Conservation (phyloP, 768 basidiomycete genomes). For the Candolleomyces eurysporus region DNA sequence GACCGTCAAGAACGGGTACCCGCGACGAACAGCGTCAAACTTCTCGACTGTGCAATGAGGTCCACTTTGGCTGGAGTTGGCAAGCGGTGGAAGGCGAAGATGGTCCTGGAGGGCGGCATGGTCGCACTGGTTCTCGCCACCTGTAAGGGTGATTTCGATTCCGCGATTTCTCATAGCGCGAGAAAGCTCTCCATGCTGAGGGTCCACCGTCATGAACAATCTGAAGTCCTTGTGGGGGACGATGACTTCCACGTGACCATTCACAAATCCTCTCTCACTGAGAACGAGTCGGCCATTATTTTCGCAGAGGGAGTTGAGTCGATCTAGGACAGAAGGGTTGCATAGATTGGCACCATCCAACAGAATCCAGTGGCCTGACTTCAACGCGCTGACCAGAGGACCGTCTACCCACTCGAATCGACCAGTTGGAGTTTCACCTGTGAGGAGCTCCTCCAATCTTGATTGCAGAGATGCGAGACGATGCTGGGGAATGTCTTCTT, state of each 20-base stretch:
- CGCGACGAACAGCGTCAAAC: constrained; percentile 38
- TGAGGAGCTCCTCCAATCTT: not conserved
- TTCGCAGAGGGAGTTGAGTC: constrained; percentile 96
- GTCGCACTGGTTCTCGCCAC: constrained; percentile 43
- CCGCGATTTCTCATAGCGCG: constrained; percentile 98
- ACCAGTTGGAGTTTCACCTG: constrained; percentile 32
- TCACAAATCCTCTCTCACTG: constrained; percentile 83
- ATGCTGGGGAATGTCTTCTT: not conserved
- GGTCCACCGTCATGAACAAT: constrained; percentile 92
- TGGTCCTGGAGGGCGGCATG: constrained; percentile 42
- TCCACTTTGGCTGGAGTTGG: not conserved
- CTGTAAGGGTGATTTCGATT: constrained; percentile 69
- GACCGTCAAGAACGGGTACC: constrained; percentile 17
- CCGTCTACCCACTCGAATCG: constrained; percentile 96
- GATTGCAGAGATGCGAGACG: not conserved
- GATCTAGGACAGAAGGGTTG: constrained; percentile 92
- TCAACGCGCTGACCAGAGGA: constrained; percentile 83
- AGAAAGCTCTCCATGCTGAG: constrained; percentile 89
- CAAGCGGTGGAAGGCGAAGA: constrained; percentile 42
- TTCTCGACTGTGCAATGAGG: not conserved
- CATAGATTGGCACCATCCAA: constrained; percentile 94
- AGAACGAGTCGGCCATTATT: constrained; percentile 77
- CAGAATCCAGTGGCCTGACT: constrained; percentile 83
- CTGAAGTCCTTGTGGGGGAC: constrained; percentile 87
- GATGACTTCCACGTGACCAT: constrained; percentile 72